A percentile compares a stretch with the other conserved stretches of the same genome.
phyloP scores from a whole-genome alignment of 352 stramenopile genomes.

The Pythium oligandrum region DNA sequence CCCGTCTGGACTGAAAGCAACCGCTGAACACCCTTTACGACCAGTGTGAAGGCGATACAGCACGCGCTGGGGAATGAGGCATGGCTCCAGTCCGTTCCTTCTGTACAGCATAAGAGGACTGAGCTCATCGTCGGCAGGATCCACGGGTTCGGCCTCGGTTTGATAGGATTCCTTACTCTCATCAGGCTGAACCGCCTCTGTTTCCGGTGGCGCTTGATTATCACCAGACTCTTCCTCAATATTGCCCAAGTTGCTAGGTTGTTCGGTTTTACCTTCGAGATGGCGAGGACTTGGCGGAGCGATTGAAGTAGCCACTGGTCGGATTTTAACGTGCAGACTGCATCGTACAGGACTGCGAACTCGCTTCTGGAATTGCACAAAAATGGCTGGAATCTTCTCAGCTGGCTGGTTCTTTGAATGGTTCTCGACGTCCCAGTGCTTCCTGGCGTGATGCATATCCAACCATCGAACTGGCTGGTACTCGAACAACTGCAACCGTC shows the following conservation, averaged over 20 bases:
- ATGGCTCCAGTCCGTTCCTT: constrained; percentile 30
- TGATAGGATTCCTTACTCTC: too few relatives aligned
- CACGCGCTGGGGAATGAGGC: constrained; percentile 51
- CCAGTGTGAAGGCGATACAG: constrained; percentile 48
- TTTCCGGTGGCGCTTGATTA: too few relatives aligned
- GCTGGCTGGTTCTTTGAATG: constrained; percentile 2
- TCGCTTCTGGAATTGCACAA: constrained; percentile 61
- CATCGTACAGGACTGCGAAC: constrained; percentile 19
- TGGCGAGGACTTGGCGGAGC: too few relatives aligned
- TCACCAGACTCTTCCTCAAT: too few relatives aligned
- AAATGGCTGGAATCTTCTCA: constrained; percentile 37
- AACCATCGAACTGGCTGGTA: constrained; percentile 61
- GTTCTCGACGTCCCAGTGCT: constrained; percentile 38
- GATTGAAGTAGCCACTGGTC: constrained; percentile 7
- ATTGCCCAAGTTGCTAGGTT: too few relatives aligned
- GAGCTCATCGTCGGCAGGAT: too few relatives aligned
- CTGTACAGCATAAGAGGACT: constrained; percentile 23
- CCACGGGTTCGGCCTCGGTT: too few relatives aligned
- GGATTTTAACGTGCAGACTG: constrained; percentile 36
- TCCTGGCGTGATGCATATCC: constrained; percentile 50
- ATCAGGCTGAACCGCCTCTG: too few relatives aligned
- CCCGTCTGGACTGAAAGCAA: constrained; percentile 61
- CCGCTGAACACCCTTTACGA: constrained; percentile 45
- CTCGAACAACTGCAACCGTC: constrained; percentile 49
- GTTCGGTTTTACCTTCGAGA: too few relatives aligned